These are phyloP conservation scores for Xylaria sp. DNA, from an alignment of 2,329 filamentous ascomycete genomes.

Conservation along the genomic window DNA sequence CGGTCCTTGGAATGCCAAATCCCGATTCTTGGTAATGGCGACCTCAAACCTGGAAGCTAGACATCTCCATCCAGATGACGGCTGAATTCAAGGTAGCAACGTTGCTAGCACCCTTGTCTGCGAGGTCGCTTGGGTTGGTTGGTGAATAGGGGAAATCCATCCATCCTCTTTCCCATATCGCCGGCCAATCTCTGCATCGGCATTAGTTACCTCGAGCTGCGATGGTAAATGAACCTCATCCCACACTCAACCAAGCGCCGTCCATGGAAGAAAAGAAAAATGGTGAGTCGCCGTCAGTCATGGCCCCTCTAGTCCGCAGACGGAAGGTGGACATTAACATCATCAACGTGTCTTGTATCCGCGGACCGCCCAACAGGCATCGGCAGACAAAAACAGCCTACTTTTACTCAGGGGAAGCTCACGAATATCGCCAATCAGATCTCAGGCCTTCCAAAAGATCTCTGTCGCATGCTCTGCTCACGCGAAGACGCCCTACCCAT, in stretches of 20 bases:
- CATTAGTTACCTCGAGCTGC: conserved; percentile 34
- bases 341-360: conserved; percentile 42
- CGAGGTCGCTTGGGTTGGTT: conserved; percentile 27
- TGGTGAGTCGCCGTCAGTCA: conserved; percentile 34
- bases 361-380: conserved; percentile 35
- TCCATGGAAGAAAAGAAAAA: conserved; percentile 19
- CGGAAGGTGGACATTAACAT: conserved; percentile 45
- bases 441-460: conserved; percentile 27
- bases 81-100: conserved; percentile 42
- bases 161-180: conserved; percentile 25
- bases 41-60: conserved; percentile 25
- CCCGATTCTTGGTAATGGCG: conserved; percentile 18
- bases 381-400: conserved; percentile 40
- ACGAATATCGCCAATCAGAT: conserved; percentile 39
- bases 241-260: conserved; percentile 33
- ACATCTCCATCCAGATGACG: conserved; percentile 28
- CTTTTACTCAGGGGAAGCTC: conserved; percentile 43
- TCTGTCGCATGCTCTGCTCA: conserved; percentile 37
- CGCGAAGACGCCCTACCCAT: conserved; percentile 33
- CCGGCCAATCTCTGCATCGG: conserved; percentile 26
- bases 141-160: conserved; percentile 20
- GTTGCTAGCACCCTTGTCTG: conserved; percentile 40
- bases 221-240: conserved; percentile 37
- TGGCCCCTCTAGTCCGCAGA: conserved; percentile 43
- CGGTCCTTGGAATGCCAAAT: conserved; percentile 30